Base-by-base conservation (phyloP, 805 yeast species). In the Sugiyamaella americana region DNA sequence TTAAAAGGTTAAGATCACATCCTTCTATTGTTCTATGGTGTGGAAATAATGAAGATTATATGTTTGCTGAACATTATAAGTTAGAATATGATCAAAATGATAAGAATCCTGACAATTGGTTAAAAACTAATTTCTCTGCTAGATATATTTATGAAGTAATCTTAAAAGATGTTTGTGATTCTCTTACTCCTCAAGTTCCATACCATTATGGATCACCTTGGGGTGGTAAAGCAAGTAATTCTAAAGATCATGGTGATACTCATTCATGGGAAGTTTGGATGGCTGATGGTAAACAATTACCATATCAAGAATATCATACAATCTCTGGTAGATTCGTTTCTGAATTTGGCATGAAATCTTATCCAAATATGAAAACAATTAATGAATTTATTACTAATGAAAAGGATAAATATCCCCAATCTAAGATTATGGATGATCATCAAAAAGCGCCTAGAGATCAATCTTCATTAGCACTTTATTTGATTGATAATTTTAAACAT, bases 221-320 rank as follows among this genome's bases (percentile, higher is more conserved):
- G 64, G 70, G 74, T 18, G 72, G 74, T 4, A 24, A 26, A 6
- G 11, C 30, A 19, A 38, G 42, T 22, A 44, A 44, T 43, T 37
- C 41, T 48, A 54, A 63, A 2, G 66, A 69, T 0, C 54, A 62
- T n/a, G 79, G 79, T 1, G 79, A 74, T 52, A 60, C 70, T 3
- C 79, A 75, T 51, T 76, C 72, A 46, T 74, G 79, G 79, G 71
- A 73, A 48, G 74, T 74, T 3, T 74, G 78, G 78, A 79, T 75
- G 50, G 78, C 78, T 1, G 55, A 63, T 17, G 72, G 71, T 55
- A 68, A 43, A 23, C 46, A 43, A 26, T 68, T 66, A 39, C 66
- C 64, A 44, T 74, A 74, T 51, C 79, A 74, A 49, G 60, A 72
- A 51, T 72, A 75, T 74, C 54, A 58, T 29, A 59, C 62, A 37